Evolutionary conservation across 164 flowering plant genomes (phyloP).

Genomic region (Magnolia changhungtana): DNA sequence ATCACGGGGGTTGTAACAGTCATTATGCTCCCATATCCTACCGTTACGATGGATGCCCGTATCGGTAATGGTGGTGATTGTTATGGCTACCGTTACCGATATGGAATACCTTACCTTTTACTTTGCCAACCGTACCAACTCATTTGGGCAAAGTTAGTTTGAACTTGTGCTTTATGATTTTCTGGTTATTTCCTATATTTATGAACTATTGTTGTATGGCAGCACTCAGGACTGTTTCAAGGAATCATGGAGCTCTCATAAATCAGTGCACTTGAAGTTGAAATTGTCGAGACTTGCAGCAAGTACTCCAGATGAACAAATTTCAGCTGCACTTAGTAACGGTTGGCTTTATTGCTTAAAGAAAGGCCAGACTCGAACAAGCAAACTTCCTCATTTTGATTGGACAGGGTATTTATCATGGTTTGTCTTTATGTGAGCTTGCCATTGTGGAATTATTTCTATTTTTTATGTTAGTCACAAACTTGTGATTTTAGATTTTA

Average conservation of each 20-base stretch:
- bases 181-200: background rate
- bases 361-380: slow-evolving; percentile 79
- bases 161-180: background rate
- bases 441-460: too few relatives aligned
- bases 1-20: too few relatives aligned
- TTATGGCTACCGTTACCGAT: too few relatives aligned
- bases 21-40: too few relatives aligned
- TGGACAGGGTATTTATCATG: slow-evolving; percentile 85
- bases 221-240: slow-evolving; percentile 98
- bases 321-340: slow-evolving; percentile 34
- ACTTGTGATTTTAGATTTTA: too few relatives aligned
- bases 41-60: too few relatives aligned
- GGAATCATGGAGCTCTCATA: slow-evolving; percentile 92
- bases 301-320: slow-evolving; percentile 34
- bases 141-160: background rate
- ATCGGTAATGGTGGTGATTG: too few relatives aligned
- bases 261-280: slow-evolving; percentile 74
- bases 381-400: slow-evolving; percentile 76
- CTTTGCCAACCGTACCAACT: background rate
- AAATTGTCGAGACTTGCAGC: slow-evolving; percentile 35
- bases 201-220: slow-evolving; percentile 3
- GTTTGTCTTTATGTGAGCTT: background rate
- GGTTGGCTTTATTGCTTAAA: slow-evolving; percentile 86
- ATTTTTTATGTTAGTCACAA: too few relatives aligned
- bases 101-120: background rate